These are phyloP conservation scores for Trypanosoma theileri DNA, from an alignment of 208 protist genomes.

Conservation along the genomic window DNA sequence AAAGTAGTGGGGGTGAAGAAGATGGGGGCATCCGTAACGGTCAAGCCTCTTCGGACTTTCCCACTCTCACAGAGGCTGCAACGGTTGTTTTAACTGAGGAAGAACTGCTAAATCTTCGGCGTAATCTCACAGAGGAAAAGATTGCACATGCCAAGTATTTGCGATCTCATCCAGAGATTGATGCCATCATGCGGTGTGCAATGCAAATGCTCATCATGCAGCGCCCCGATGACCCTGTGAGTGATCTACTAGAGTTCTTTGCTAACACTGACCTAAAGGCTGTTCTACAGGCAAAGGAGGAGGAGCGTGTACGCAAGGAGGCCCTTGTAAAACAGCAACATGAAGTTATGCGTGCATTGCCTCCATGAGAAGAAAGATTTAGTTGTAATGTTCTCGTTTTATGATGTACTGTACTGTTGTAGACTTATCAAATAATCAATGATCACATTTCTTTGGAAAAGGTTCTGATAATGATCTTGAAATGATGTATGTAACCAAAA, in stretches of 20 bases:
- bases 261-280: constrained; percentile 26
- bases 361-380: constrained; percentile 4
- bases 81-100: constrained; percentile 59
- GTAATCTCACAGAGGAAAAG: constrained; percentile 62
- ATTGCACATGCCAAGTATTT: constrained; percentile 83
- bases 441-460: too few species aligned
- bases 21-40: neutral
- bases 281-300: constrained; percentile 13
- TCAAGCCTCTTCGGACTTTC: constrained; percentile 17
- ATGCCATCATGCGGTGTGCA: constrained; percentile 51
- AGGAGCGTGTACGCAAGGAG: constrained; percentile 5
- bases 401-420: too few species aligned
- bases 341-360: constrained; percentile 13
- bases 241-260: constrained; percentile 53
- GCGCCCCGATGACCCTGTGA: constrained; percentile 66
- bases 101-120: constrained; percentile 51
- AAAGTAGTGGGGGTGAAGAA: neutral
- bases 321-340: neutral
- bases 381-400: neutral
- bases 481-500: neutral
- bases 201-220: constrained; percentile 49
- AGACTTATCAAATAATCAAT: too few species aligned
- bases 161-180: constrained; percentile 76
- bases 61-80: constrained; percentile 62
- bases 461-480: too few species aligned